Evolutionary conservation across 805 yeast genomes (phyloP), one percentile per base, ranked within the genome.

Genomic region (Scheffersomyces ergatensis): DNA sequence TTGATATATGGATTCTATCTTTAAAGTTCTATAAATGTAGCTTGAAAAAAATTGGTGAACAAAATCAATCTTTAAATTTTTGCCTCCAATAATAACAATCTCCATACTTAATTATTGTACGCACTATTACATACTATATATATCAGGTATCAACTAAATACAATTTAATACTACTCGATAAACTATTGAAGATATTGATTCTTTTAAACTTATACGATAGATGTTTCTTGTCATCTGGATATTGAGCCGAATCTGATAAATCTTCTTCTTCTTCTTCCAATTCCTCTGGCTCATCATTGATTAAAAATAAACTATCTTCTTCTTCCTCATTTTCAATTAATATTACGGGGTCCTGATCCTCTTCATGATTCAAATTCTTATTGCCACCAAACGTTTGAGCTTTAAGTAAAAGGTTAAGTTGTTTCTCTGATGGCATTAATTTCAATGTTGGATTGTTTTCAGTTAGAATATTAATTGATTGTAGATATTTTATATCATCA

Each of bases 301-400:
- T 21, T 21, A 21, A 6, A 6, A 21, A 7, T 21, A 21, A 21
- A 21, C 24, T 7, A 21, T 21, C 9, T 6, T 17, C 14, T 31
- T 13, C 9, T 4, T 37, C 40, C 3, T 37, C 40, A 12, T 27
- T 26, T 31, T 37, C 40, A 11, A 30, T 26, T n/a, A 37, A 17
- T 9, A 37, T 7, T 5, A 19, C 6, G 4, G 40, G 34, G 13
- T 37, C 40, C 11, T 16, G n/a, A n/a, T 14, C 32, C 6, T 29
- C 18, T 26, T 26, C 14, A 8, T 26, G 6, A 26, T 8, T 26
- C 5, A 6, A 18, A 8, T 5, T 5, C 5, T 5, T 15, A 4
- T 11, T 9, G 14, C 6, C 5, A 11, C 13, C 27, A 21, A 37
- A 37, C 16, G 11, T 4, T 6, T 15, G 15, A 3, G 16, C 5